Evolutionary conservation across 495 filamentous ascomycete genomes (phyloP), one percentile per base, ranked within the genome.

Genomic region (Penicillium antarcticum): DNA sequence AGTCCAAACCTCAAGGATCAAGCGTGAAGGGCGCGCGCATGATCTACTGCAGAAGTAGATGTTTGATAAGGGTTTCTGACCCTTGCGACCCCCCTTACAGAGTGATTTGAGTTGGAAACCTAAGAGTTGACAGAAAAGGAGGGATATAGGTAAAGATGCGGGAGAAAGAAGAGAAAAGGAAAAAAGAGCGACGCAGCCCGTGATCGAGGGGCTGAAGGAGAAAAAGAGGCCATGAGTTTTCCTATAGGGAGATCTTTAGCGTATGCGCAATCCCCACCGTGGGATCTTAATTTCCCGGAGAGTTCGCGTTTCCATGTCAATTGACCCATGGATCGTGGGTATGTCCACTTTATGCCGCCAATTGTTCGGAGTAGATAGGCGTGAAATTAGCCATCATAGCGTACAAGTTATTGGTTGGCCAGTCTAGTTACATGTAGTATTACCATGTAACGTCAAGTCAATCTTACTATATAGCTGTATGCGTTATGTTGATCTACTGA

Each of bases 211-310:
- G 40, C 13, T 43, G 23, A 53, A 39, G 41, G 44, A 33, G 37
- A 45, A 43, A 45, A 44, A 39, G 50, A 52, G 41, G n/a, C 17
- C 35, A 31, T 24, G 44, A 45, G 41, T 21, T 48, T 54, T 44
- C 16, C 32, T 5, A 23, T 16, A 29, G 40, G 49, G 50, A 21
- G 42, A 29, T 23, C 14, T 42, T 55, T 62, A 59, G 56, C 53
- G 60, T 63, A 60, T 29, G 47, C 53, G 45, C 42, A 23, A 52
- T 42, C 56, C 55, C 56, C 56, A 59, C 53, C 18, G 32, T 40
- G 40, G 53, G 47, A 53, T 59, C 48, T 55, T 32, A 60, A 63
- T 60, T 60, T 63, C 57, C 60, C 60, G 45, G 21, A 7, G 26
- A 29, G 26, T 29, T 29, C 50, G 51, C 33, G 53, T 53, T 60